Evolutionary conservation across 2,329 filamentous ascomycete species (phyloP).

Genomic region (Leptographium wingfieldii): DNA sequence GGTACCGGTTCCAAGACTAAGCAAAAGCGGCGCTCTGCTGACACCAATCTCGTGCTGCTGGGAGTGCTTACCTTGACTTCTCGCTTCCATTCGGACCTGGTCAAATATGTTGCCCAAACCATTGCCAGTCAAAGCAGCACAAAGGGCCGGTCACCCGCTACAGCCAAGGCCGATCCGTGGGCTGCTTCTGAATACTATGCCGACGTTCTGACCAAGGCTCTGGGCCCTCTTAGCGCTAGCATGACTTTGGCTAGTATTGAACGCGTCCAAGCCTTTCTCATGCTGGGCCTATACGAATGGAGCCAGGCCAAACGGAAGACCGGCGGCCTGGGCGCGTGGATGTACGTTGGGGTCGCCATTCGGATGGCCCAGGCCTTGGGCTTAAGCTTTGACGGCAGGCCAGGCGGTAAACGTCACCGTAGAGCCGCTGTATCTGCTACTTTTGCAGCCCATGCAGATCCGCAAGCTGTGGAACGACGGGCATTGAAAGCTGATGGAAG

Average conservation of each 20-base stretch:
- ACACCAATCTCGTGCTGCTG: constrained; percentile 45
- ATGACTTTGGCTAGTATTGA: constrained; percentile 45
- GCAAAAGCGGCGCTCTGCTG: constrained; percentile 15
- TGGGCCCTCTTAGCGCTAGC: constrained; percentile 32
- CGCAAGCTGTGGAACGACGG: background rate
- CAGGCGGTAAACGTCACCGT: constrained; percentile 6
- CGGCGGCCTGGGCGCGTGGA: constrained; percentile 49
- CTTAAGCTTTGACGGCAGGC: constrained; percentile 42
- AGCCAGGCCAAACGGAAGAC: constrained; percentile 39
- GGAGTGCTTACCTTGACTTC: constrained; percentile 58
- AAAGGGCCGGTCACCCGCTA: constrained; percentile 21
- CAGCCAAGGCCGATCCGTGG: constrained; percentile 32
- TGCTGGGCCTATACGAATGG: constrained; percentile 63
- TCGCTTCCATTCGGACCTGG: constrained; percentile 51
- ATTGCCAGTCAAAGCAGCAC: constrained; percentile 18
- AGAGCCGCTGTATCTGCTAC: background rate
- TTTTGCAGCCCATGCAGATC: too few species aligned
- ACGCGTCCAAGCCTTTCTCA: constrained; percentile 53
- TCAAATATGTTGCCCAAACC: constrained; percentile 36
- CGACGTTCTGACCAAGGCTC: constrained; percentile 39
- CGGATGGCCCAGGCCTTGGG: constrained; percentile 50
- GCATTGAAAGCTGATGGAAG: background rate
- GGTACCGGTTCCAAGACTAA: constrained; percentile 25
- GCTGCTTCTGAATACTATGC: constrained; percentile 54
- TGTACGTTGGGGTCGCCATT: constrained; percentile 52